These are phyloP conservation scores for Coemansia pectinata DNA, from an alignment of 192 early-diverging fungal species.

Conservation along the genomic window DNA sequence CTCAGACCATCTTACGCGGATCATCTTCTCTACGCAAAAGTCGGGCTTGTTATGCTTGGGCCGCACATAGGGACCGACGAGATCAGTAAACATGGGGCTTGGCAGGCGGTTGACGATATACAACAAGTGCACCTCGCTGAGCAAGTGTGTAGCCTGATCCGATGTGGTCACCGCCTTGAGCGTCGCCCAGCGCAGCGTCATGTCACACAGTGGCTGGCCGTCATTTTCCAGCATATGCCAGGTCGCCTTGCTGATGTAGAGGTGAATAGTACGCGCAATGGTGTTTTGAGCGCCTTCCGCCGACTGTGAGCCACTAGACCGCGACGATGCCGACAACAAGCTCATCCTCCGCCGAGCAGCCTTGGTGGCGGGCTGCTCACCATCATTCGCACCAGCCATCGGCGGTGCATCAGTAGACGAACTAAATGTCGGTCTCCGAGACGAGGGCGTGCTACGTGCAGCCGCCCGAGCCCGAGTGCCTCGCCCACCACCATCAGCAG, in stretches of 20 bases:
- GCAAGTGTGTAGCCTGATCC: conserved; percentile 73
- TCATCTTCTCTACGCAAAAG: conserved; percentile 84
- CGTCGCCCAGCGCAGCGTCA: conserved; percentile 63
- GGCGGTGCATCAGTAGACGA: not conserved
- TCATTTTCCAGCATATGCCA: conserved; percentile 77
- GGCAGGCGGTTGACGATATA: conserved; percentile 67
- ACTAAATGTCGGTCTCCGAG: conserved; percentile 1
- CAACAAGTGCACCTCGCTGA: conserved; percentile 74
- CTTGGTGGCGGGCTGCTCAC: not conserved
- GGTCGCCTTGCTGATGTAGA: conserved; percentile 66
- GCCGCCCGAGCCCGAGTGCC: not conserved
- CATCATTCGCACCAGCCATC: not conserved
- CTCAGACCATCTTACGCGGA: conserved; percentile 76
- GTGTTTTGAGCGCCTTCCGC: conserved; percentile 56
- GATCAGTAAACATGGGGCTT: conserved; percentile 60
- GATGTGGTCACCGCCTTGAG: conserved; percentile 79
- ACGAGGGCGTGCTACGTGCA: not conserved
- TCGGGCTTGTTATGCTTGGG: conserved; percentile 62
- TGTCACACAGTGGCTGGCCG: conserved; percentile 68
- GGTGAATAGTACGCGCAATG: conserved; percentile 59
- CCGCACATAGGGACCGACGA: conserved; percentile 59
- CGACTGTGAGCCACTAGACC: conserved; percentile 15
- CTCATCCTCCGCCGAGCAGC: not conserved
- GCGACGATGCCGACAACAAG: conserved; percentile 22
- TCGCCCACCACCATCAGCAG: not conserved